These are phyloP conservation scores for Kwoniella pini DNA, from an alignment of 768 basidiomycete genomes.

Conservation along the genomic window DNA sequence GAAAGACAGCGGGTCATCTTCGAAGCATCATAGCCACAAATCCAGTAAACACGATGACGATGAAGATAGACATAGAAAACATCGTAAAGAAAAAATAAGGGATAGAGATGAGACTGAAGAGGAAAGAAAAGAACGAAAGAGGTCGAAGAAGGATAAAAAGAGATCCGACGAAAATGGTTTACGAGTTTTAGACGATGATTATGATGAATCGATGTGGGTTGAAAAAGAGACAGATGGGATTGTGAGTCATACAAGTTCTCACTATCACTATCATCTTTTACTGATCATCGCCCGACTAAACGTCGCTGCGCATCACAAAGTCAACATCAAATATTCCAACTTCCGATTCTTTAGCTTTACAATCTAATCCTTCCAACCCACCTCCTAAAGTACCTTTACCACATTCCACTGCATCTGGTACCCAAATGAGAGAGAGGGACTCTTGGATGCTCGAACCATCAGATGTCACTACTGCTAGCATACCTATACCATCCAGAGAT, in stretches of 20 bases:
- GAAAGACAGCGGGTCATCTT: conserved; percentile 4
- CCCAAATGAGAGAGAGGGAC: conserved; percentile 63
- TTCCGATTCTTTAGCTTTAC: conserved; percentile 68
- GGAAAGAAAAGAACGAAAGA: conserved; percentile 39
- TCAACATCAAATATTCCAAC: conserved; percentile 69
- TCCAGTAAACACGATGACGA: conserved; percentile 14
- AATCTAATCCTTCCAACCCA: conserved; percentile 62
- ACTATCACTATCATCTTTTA: conserved; percentile 11
- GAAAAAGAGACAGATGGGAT: conserved; percentile 44
- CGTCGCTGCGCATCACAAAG: conserved; percentile 19
- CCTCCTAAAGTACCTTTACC: conserved; percentile 60
- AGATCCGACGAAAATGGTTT: conserved; percentile 54
- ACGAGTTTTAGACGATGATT: conserved; percentile 65
- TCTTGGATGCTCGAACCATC: conserved; percentile 80
- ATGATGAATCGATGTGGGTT: conserved; percentile 69
- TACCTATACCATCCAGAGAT: conserved; percentile 35
- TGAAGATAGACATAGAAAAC: conserved; percentile 16
- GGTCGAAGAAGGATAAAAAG: conserved; percentile 50
- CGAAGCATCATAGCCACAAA: conserved; percentile 11
- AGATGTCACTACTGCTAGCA: conserved; percentile 41
- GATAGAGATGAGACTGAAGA: conserved; percentile 40
- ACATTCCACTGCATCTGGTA: conserved; percentile 59
- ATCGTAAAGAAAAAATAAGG: conserved; percentile 43
- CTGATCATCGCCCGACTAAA: neutral
- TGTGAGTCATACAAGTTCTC: conserved; percentile 25